phyloP scores from a whole-genome alignment of 495 filamentous ascomycete genomes.

The Talaromyces nanjingensis region DNA sequence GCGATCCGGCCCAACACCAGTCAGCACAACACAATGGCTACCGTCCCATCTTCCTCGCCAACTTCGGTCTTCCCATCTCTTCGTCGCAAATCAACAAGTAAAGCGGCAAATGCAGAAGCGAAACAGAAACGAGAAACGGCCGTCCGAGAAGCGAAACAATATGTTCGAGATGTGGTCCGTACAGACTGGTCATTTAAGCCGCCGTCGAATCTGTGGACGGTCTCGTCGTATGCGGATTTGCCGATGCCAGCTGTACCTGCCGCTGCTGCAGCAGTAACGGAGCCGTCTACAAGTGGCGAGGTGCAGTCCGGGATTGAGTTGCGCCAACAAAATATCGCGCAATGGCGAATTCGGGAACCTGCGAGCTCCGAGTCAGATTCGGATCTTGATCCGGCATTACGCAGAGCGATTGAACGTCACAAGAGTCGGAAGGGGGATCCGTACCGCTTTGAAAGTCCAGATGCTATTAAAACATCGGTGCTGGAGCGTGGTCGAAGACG shows the following conservation, averaged over 20 bases:
- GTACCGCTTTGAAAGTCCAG: slow-evolving; percentile 59
- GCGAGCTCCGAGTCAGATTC: slow-evolving; percentile 38
- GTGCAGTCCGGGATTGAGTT: not conserved
- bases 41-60: slow-evolving; percentile 16
- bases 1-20: not conserved
- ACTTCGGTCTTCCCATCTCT: slow-evolving; percentile 12
- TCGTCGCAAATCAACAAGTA: slow-evolving; percentile 8
- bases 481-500: slow-evolving; percentile 52
- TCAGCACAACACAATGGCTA: slow-evolving; percentile 11
- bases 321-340: slow-evolving; percentile 11
- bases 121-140: slow-evolving; percentile 32
- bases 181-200: slow-evolving; percentile 38
- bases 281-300: not conserved
- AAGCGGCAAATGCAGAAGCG: not conserved
- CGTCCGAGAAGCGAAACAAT: slow-evolving; percentile 35
- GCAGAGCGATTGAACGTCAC: not conserved
- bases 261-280: not conserved
- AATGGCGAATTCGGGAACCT: slow-evolving; percentile 38
- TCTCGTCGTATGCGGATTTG: slow-evolving; percentile 13
- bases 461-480: slow-evolving; percentile 44
- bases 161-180: slow-evolving; percentile 34
- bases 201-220: slow-evolving; percentile 6
- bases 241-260: slow-evolving; percentile 7
- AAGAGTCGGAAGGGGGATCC: slow-evolving; percentile 22
- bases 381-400: slow-evolving; percentile 12